These are phyloP conservation scores for Collybiopsis luxurians DNA, from an alignment of 768 basidiomycete genomes.

Conservation along the genomic window DNA sequence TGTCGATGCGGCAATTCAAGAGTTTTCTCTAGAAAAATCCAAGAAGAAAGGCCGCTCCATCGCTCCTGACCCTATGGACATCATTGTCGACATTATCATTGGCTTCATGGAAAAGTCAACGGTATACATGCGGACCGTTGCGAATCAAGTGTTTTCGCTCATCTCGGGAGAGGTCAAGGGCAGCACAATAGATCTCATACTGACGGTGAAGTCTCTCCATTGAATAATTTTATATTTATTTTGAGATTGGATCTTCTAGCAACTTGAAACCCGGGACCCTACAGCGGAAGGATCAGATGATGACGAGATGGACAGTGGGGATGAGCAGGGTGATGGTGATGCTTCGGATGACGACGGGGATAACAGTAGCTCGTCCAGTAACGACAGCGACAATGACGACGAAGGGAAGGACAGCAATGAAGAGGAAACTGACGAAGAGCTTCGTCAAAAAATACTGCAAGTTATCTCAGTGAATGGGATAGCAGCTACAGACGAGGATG, in stretches of 20 bases:
- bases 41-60: conserved; percentile 38
- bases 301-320: conserved; percentile 42
- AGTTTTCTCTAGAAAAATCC: conserved; percentile 38
- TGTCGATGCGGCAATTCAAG: conserved; percentile 53
- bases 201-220: conserved; percentile 55
- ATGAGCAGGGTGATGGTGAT: conserved; percentile 32
- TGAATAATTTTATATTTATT: conserved; percentile 7
- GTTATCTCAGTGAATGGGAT: conserved; percentile 59
- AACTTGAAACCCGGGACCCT: conserved; percentile 76
- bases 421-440: conserved; percentile 54
- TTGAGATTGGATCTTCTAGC: conserved; percentile 40
- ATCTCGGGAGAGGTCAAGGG: conserved; percentile 64
- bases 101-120: conserved; percentile 85
- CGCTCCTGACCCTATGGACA: conserved; percentile 60
- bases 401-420: conserved; percentile 40
- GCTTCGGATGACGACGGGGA: conserved; percentile 32
- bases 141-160: conserved; percentile 76
- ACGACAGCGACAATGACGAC: conserved; percentile 28
- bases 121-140: conserved; percentile 74
- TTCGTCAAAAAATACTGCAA: conserved; percentile 67
- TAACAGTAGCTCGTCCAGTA: conserved; percentile 24
- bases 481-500: conserved; percentile 53
- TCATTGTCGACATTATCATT: conserved; percentile 87
- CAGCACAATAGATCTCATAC: conserved; percentile 76
- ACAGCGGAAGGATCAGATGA: conserved; percentile 42